Evolutionary conservation across 148 eudicot genomes (phyloP), one percentile per base, ranked within the genome.

Genomic region (Beta vulgaris): DNA sequence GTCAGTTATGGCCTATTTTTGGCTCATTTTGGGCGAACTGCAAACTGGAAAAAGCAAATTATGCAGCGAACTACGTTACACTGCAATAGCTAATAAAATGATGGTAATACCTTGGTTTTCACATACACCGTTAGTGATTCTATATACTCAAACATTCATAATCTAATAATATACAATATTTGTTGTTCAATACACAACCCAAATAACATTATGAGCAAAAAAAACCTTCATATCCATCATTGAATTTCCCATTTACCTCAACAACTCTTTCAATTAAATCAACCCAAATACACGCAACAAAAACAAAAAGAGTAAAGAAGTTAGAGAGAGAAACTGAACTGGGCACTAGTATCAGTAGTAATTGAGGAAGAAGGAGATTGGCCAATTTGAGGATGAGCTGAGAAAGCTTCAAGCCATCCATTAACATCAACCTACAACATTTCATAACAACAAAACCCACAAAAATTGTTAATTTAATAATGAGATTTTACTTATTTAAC

Each of bases 391-490:
- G 97, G 97, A 88, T 93, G 97, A 81, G 91, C 90, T 1, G 90
- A 80, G 55, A 93, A 91, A 1, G 98, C 97, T 84, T 93, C 95
- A 57, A 91, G 93, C 98, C 98, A 93, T 46, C 98, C 97, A 81
- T 74, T 79, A 43, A 93, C 93, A 85, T 91, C 93, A 72, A 93
- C 97, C 98, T 93, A 71, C 40, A 77, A 55, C 46, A 60, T 40
- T 31, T 28, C 10, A 64, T 0, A 34, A 85, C 57, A 23, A 67
- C 0, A 59, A 62, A 32, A 6, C 1, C 64, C n/a, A 21, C n/a
- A 42, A 28, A 71, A 12, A 3, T 31, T 13, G 57, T 9, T 43
- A 14, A 35, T 25, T 18, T 18, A 34, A 62, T 64, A 34, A 3
- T 11, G 11, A 21, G 40, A 77, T 57, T 10, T 42, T n/a, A 32